Base-by-base conservation (phyloP, 1,284 basidiomycete species). In the Apiotrichum siamense region DNA sequence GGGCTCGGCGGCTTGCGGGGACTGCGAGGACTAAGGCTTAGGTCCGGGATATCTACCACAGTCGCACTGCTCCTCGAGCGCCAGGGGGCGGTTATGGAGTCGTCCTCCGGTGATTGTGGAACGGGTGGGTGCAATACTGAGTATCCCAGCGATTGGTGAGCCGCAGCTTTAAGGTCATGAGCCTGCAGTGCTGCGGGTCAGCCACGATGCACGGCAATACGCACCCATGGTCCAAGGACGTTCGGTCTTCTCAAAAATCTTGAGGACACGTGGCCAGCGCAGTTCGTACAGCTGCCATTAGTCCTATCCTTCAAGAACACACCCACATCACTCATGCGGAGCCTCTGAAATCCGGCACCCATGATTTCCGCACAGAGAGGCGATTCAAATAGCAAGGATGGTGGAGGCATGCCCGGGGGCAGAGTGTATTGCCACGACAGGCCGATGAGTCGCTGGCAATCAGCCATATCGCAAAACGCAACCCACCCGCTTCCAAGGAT, bases 321-420 rank as follows among this genome's bases (percentile, higher is more conserved):
- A 65, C 78, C 49, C 48, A 87, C 87, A 57, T 78, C 74, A 59
- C 78, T 80, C 24, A 74, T 61, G 0, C 76, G 75, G 11, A 81
- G 71, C 63, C 84, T 86, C 35, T 84, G 85, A 64, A 90, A 92
- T 0, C 88, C 85, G 2, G 86, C 88, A 6, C 88, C 88, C 60
- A 81, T 83, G 2, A 92, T 63, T 60, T 90, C 87, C 1, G 78
- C 83, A 5, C 87, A 76, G 17, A 88, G 64, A 0, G 88, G 88
- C 18, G 74, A 72, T 9, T 75, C 71, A 24, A 91, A 75, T 47
- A 90, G 69, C 2, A 83, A 70, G 0, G 74, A 66, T 1, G 88
- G 88, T 3, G 75, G 70, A 0, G 70, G 59, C n/a, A 85, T 70
- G 0, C 77, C 76, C 17, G 63, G 58, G 9, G 77, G 76, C 5